These are phyloP conservation scores for Chaetomium tenue DNA, from an alignment of 495 filamentous ascomycete genomes.

Conservation along the genomic window DNA sequence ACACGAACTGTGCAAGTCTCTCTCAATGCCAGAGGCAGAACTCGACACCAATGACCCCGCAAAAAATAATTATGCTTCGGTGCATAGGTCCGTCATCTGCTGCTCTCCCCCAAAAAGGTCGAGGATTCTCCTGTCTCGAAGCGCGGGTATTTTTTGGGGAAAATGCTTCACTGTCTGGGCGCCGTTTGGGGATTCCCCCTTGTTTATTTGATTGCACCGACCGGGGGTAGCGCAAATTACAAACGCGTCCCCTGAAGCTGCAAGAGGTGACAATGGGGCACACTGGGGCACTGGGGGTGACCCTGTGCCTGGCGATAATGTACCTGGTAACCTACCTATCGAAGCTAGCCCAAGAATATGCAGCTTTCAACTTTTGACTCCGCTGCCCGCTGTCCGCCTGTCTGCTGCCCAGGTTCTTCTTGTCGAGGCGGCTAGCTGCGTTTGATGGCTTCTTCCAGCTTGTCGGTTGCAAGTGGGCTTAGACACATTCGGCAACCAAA, in stretches of 20 bases:
- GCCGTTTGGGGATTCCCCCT: slow-evolving; percentile 28
- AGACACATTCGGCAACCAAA: neutral
- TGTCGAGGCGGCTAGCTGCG: neutral
- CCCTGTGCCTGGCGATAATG: slow-evolving; percentile 23
- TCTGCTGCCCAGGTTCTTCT: neutral
- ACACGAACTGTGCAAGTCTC: slow-evolving; percentile 22
- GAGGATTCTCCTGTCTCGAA: slow-evolving; percentile 28
- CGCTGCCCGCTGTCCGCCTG: neutral
- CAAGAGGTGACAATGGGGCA: slow-evolving; percentile 11
- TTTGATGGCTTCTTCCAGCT: neutral
- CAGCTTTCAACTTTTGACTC: neutral
- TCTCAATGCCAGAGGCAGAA: slow-evolving; percentile 22
- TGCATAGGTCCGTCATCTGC: slow-evolving; percentile 33
- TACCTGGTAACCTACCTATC: neutral
- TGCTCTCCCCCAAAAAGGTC: slow-evolving; percentile 22
- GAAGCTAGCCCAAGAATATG: neutral
- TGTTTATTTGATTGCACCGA: slow-evolving; percentile 44
- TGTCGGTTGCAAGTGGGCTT: neutral
- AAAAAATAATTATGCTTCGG: slow-evolving; percentile 32
- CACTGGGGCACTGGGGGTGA: neutral
- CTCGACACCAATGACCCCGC: slow-evolving; percentile 27
- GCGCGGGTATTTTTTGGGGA: slow-evolving; percentile 34
- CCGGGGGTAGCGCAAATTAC: slow-evolving; percentile 39
- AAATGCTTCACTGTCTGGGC: slow-evolving; percentile 24
- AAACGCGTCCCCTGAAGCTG: slow-evolving; percentile 39